phyloP scores from a whole-genome alignment of 2,329 filamentous ascomycete genomes.

The Trichoderma atrobrunneum region DNA sequence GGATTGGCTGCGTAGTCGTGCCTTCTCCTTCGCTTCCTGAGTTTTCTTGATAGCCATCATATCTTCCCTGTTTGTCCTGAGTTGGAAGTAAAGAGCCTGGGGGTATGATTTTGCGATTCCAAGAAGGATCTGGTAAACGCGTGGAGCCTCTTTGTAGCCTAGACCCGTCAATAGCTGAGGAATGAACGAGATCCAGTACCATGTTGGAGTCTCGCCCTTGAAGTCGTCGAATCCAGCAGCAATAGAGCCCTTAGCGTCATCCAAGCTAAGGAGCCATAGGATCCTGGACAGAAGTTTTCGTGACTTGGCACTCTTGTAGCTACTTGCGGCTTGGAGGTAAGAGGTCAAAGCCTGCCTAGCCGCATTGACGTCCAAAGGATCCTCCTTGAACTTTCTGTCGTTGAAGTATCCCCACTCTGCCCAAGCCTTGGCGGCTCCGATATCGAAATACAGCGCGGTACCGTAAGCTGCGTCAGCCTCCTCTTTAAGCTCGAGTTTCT shows the following conservation, averaged over 20 bases:
- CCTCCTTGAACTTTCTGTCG: conserved; percentile 91
- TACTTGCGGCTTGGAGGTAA: conserved; percentile 90
- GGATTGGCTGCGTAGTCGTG: conserved; percentile 49
- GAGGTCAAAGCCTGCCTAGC: conserved; percentile 92
- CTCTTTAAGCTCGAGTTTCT: conserved; percentile 84
- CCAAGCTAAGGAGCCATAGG: conserved; percentile 90
- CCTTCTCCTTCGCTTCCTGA: conserved; percentile 71
- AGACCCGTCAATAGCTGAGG: conserved; percentile 91
- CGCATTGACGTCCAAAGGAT: conserved; percentile 74
- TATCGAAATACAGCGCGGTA: conserved; percentile 92
- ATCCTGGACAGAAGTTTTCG: conserved; percentile 90
- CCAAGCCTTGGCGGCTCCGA: conserved; percentile 95
- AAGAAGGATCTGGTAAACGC: conserved; percentile 80
- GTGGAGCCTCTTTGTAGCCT: conserved; percentile 83
- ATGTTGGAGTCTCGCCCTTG: conserved; percentile 94
- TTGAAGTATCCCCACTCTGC: conserved; percentile 99
- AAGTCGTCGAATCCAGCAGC: conserved; percentile 89
- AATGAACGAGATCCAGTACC: conserved; percentile 99
- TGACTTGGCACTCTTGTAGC: conserved; percentile 96
- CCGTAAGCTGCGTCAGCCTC: conserved; percentile 94
- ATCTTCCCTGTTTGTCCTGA: conserved; percentile 90
- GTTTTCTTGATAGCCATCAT: conserved; percentile 89
- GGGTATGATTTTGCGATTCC: conserved; percentile 96
- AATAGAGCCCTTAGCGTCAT: conserved; percentile 80
- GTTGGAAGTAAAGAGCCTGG: conserved; percentile 92